A percentile compares a stretch with the other conserved stretches of the same genome.
These are phyloP conservation scores for Picea glauca DNA, from an alignment of 75 land plant species.

Conservation along the genomic window DNA sequence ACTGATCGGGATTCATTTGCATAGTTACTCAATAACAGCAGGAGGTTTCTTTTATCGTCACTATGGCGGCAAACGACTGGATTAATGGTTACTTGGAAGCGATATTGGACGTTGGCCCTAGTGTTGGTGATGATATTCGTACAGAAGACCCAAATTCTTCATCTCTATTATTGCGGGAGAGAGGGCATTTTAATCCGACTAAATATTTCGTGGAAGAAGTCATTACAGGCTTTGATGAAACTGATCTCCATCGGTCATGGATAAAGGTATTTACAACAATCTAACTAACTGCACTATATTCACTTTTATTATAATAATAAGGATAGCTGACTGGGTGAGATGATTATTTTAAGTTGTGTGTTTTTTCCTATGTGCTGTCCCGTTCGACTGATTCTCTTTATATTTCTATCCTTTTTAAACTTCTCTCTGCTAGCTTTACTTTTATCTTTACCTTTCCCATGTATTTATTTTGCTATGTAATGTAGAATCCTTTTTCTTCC, in stretches of 20 bases:
- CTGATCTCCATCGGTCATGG: slow-evolving; percentile 83
- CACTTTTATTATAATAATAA: neutral
- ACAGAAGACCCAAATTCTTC: slow-evolving; percentile 32
- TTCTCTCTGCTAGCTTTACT: neutral
- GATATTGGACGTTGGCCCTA: slow-evolving; percentile 66
- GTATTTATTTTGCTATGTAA: too few relatives aligned
- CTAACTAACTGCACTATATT: neutral
- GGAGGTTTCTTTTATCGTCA: neutral
- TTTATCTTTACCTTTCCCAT: too few relatives aligned
- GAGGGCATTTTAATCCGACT: slow-evolving; percentile 63
- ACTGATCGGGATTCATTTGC: too few relatives aligned
- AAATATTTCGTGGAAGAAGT: slow-evolving; percentile 79
- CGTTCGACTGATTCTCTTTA: neutral
- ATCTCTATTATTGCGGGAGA: slow-evolving; percentile 35
- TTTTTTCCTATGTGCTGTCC: neutral
- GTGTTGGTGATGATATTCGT: neutral
- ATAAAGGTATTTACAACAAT: slow-evolving; percentile 40
- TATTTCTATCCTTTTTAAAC: neutral
- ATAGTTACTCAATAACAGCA: neutral
- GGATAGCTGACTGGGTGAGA: neutral
- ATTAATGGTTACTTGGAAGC: slow-evolving; percentile 81
- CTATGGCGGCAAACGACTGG: slow-evolving; percentile 89
- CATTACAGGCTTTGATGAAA: slow-evolving; percentile 84
- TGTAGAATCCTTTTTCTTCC: too few relatives aligned
- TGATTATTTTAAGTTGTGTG: neutral